Evolutionary conservation across 106 monocot genomes (phyloP).

Genomic region (Agapanthus africanus): DNA sequence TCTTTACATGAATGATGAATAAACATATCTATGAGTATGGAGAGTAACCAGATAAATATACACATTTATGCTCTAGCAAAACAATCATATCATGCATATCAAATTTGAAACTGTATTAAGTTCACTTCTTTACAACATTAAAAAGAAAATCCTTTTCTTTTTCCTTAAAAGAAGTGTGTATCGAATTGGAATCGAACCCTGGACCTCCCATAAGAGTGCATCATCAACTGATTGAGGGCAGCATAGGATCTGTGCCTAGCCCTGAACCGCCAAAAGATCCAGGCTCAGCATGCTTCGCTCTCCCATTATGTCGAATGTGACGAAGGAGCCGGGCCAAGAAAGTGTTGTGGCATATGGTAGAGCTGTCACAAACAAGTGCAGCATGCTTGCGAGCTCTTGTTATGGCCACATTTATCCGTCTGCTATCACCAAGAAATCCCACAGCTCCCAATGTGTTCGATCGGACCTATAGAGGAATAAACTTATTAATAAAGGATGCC

Average conservation of each 20-base stretch:
- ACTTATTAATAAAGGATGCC: not conserved
- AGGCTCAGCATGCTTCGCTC: constrained; percentile 70
- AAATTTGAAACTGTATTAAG: too few relatives aligned
- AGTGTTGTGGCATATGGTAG: constrained; percentile 93
- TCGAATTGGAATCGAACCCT: too few relatives aligned
- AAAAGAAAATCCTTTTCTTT: too few relatives aligned
- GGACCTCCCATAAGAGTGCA: too few relatives aligned
- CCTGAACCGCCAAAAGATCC: constrained; percentile 53
- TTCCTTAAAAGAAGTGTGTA: too few relatives aligned
- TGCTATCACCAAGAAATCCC: constrained; percentile 83
- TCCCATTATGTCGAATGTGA: constrained; percentile 61
- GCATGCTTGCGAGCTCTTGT: constrained; percentile 89
- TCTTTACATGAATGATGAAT: too few relatives aligned
- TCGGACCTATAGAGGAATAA: constrained; percentile 44
- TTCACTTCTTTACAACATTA: too few relatives aligned
- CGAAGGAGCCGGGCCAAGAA: constrained; percentile 90
- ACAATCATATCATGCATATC: too few relatives aligned
- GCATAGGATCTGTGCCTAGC: constrained; percentile 35
- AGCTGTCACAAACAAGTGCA: constrained; percentile 85
- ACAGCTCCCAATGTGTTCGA: constrained; percentile 91
- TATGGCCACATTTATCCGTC: constrained; percentile 88
- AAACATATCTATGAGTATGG: too few relatives aligned
- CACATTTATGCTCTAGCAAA: too few relatives aligned
- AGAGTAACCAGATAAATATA: too few relatives aligned
- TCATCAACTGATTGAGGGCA: too few relatives aligned